Evolutionary conservation across 352 stramenopile genomes (phyloP).

Genomic region (Phytophthora podocarpi): DNA sequence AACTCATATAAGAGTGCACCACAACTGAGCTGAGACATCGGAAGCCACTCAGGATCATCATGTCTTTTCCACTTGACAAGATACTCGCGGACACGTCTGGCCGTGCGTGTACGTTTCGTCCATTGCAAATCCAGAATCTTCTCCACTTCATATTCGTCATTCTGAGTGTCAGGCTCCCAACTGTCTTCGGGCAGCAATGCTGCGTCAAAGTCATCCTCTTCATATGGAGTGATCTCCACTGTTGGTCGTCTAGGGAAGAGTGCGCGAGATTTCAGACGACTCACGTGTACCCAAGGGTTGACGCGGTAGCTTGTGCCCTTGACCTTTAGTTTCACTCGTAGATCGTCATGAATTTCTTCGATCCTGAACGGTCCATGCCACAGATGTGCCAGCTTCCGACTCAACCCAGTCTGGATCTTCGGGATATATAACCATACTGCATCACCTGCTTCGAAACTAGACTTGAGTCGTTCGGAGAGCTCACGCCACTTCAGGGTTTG

Average conservation of each 20-base stretch:
- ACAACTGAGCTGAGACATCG: neutral
- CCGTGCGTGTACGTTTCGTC: too few relatives aligned
- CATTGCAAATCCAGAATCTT: slow-evolving; percentile 4
- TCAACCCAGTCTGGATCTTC: too few relatives aligned
- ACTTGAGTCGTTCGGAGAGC: too few relatives aligned
- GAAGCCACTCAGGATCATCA: neutral
- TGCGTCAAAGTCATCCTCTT: slow-evolving; percentile 9
- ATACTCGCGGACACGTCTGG: too few relatives aligned
- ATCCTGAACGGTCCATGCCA: slow-evolving; percentile 15
- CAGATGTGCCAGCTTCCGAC: slow-evolving; percentile 7
- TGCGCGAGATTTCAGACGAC: neutral
- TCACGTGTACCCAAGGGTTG: slow-evolving; percentile 11
- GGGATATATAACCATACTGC: too few relatives aligned
- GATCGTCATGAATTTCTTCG: slow-evolving; percentile 4
- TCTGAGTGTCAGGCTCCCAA: neutral
- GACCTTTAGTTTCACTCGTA: slow-evolving; percentile 2
- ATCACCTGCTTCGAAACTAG: too few relatives aligned
- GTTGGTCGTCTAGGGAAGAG: neutral
- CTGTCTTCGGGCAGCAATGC: neutral
- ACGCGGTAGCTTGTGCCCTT: slow-evolving; percentile 9
- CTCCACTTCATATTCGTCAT: slow-evolving; percentile 8
- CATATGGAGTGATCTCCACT: neutral
- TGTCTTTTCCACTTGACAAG: slow-evolving; percentile 8
- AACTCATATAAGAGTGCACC: slow-evolving; percentile 1
- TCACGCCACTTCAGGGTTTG: too few relatives aligned